Evolutionary conservation across 768 basidiomycete species (phyloP), one percentile per base, ranked within the genome.

Genomic region (Rhizopogon vesiculosus): DNA sequence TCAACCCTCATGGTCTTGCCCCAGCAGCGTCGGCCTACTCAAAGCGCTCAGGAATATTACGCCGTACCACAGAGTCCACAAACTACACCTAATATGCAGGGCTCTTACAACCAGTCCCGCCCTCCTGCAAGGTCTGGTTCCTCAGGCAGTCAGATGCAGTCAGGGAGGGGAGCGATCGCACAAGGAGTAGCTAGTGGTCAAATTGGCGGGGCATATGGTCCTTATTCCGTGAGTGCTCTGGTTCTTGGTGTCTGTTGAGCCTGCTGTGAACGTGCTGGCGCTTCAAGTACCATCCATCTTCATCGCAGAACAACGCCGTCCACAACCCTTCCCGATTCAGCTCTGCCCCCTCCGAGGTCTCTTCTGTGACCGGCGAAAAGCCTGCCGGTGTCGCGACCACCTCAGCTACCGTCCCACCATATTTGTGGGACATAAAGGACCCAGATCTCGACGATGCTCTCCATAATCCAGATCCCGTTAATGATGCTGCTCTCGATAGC

Each of bases 381-480:
- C 63, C 68, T 0, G 60, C 45, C 10, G 63, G 55, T 25, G n/a
- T 45, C 13, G 45, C 75, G 22, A 67, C 74, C 60, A 74, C 80
- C 59, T 85, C 83, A 8, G 78, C 81, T 8, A 83, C 87, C 0
- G 78, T 89, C 5, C 88, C 87, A 15, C 78, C 84, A 63, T 87
- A 83, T 65, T 64, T 85, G 62, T 92, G 88, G 86, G 91, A 91
- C 68, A 74, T 74, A 22, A 84, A 80, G 65, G 92, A 93, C 55
- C 86, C 91, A 8, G 93, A 95, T 66, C 77, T 89, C 16, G 94
- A 97, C 74, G 95, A 98, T 68, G 81, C 84, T 19, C 78, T 98
- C 19, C 95, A 98, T 69, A 90, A 92, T 75, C 92, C 85, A 44
- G 90, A 92, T 74, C 82, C 89, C 28, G 75, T 81, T n/a, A 77